Percentiles rank a stretch among this genome's conserved stretches.
phyloP scores from a whole-genome alignment of 345 rosid species.

The Psidium guajava region DNA sequence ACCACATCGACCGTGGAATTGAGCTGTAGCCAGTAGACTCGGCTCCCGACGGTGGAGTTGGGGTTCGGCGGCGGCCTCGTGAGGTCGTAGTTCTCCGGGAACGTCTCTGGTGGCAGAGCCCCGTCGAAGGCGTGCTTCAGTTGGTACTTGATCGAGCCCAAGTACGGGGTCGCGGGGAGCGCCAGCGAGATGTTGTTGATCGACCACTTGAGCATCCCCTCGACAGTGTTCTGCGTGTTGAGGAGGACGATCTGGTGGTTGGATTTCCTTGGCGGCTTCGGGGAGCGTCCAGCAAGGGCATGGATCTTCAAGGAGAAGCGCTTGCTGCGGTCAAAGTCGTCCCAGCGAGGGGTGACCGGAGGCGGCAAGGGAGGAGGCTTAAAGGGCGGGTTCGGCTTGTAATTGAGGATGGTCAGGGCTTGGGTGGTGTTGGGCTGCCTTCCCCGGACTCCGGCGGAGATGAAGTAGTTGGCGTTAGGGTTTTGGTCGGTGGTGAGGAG shows the following conservation, averaged over 20 bases:
- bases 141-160: slow-evolving; percentile 48
- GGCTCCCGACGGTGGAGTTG: slow-evolving; percentile 37
- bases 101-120: slow-evolving; percentile 2
- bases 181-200: slow-evolving; percentile 58
- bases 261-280: slow-evolving; percentile 22
- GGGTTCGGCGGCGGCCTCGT: slow-evolving; percentile 33
- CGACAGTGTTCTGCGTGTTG: slow-evolving; percentile 53
- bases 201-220: slow-evolving; percentile 58
- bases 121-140: slow-evolving; percentile 13
- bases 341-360: slow-evolving; percentile 52
- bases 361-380: slow-evolving; percentile 35
- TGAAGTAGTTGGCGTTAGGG: slow-evolving; percentile 41
- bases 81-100: slow-evolving; percentile 26
- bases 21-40: slow-evolving; percentile 34
- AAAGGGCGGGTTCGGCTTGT: slow-evolving; percentile 24
- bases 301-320: slow-evolving; percentile 22
- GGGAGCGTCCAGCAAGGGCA: slow-evolving; percentile 26
- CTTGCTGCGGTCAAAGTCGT: slow-evolving; percentile 45
- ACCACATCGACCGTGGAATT: slow-evolving; percentile 59
- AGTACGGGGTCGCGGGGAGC: slow-evolving; percentile 63
- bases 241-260: slow-evolving; percentile 41
- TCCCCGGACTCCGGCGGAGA: slow-evolving; percentile 49
- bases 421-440: slow-evolving; percentile 48
- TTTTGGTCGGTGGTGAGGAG: slow-evolving; percentile 43
- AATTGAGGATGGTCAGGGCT: slow-evolving; percentile 48